These are phyloP conservation scores for Aspergillus japonicus DNA, from an alignment of 2,329 filamentous ascomycete species.

Conservation along the genomic window DNA sequence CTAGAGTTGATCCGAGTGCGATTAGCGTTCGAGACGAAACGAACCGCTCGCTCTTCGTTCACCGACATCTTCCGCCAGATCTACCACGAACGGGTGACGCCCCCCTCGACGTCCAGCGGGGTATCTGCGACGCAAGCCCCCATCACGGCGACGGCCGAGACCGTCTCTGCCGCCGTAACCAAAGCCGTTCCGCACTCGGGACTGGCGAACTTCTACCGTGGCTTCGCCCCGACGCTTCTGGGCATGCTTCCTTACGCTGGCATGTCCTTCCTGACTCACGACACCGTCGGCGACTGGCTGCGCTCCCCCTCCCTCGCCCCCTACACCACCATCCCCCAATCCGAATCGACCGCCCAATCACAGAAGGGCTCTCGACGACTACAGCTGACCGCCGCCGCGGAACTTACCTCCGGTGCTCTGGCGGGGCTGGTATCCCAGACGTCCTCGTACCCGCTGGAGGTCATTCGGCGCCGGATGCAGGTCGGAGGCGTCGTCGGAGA, in stretches of 20 bases:
- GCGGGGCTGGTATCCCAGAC: constrained; percentile 90
- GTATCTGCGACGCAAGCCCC: constrained; percentile 40
- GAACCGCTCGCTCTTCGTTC: constrained; percentile 67
- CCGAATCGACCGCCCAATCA: constrained; percentile 44
- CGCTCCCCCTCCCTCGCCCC: constrained; percentile 65
- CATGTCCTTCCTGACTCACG: constrained; percentile 92
- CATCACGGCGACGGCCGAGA: constrained; percentile 39
- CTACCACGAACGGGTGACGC: constrained; percentile 69
- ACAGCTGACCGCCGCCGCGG: constrained; percentile 77
- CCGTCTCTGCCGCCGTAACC: constrained; percentile 42
- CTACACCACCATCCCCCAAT: constrained; percentile 71
- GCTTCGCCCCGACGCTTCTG: constrained; percentile 83
- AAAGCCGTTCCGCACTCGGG: constrained; percentile 63
- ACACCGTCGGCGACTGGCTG: constrained; percentile 81
- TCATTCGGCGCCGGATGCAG: constrained; percentile 91
- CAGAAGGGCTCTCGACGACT: constrained; percentile 59
- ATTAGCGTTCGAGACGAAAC: constrained; percentile 89
- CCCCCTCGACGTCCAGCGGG: constrained; percentile 35
- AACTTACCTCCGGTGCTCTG: constrained; percentile 78
- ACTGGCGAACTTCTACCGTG: constrained; percentile 88
- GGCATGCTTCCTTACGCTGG: constrained; percentile 98
- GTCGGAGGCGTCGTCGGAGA: constrained; percentile 93
- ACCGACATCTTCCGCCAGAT: constrained; percentile 79
- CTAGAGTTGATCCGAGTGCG: constrained; percentile 90
- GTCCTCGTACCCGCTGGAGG: constrained; percentile 87